Evolutionary conservation across 2,329 filamentous ascomycete genomes (phyloP), one percentile per base, ranked within the genome.

Genomic region (Drechslerella stenobrocha): DNA sequence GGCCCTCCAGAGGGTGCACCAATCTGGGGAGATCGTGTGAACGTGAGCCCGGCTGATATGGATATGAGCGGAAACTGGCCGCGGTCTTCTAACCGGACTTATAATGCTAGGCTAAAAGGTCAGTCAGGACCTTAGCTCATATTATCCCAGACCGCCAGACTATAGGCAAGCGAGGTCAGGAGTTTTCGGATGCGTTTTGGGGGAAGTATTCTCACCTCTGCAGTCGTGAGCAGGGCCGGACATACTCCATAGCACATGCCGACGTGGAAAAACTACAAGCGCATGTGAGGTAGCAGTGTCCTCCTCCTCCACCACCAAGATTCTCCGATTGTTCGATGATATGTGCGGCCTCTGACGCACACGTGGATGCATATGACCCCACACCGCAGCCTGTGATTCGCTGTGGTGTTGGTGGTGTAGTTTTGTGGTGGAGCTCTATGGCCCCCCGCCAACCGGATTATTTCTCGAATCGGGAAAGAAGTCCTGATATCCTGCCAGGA

Each of bases 391-490:
- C 30, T 37, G 40, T 24, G 24, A 40, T 46, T 50, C 32, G 23
- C n/a, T 40, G 50, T 51, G 44, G 50, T 55, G 61, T 66, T 67
- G 53, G 22, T 15, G 23, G n/a, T 28, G 48, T 67, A 48, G 22
- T 15, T 18, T 11, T 28, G 48, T 26, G 37, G 61, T 66, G 48
- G 44, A 40, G 8, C 18, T 34, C 28, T 23, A 32, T 26, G 47
- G n/a, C 59, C 52, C 47, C 53, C 55, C 55, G 55, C 50, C 50
- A 59, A 52, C 63, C 63, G 63, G 63, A 67, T 67, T 67, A 67
- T 60, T 67, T 67, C 40, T 67, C 63, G 34, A 59, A 60, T 60
- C 44, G 50, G 47, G 60, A 35, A 60, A 44, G 50, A 24, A 32
- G 11, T 15, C 13, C 22, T 30, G 45, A n/a, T 28, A 56, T 11